Evolutionary conservation across 1,284 basidiomycete species (phyloP).

Genomic region (Cryptococcus maquisensis): DNA sequence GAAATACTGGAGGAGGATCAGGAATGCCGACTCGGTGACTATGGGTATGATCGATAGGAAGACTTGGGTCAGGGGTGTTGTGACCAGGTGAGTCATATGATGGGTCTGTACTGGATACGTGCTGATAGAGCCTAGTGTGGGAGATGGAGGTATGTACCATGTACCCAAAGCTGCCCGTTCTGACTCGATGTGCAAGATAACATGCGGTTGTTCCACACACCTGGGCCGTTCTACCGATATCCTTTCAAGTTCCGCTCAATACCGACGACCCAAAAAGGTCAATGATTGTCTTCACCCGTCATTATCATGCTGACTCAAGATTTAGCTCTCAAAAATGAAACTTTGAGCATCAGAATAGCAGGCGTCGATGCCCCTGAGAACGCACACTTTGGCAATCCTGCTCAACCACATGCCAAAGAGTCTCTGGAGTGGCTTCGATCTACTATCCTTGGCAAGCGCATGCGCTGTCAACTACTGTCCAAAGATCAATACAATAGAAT

Average conservation of each 20-base stretch:
- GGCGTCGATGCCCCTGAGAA: conserved; percentile 86
- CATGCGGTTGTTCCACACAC: conserved; percentile 70
- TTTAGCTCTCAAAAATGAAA: conserved; percentile 66
- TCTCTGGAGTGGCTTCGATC: conserved; percentile 66
- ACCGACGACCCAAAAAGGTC: conserved; percentile 62
- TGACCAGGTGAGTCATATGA: conserved; percentile 59
- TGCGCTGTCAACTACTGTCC: conserved; percentile 59
- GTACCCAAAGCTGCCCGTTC: neutral
- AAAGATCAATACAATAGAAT: conserved; percentile 78
- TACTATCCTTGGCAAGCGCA: conserved; percentile 53
- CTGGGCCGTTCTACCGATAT: conserved; percentile 65
- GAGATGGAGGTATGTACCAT: conserved; percentile 56
- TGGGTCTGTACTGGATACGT: neutral
- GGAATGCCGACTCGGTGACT: conserved; percentile 62
- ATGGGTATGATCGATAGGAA: conserved; percentile 56
- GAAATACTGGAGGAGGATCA: conserved; percentile 60
- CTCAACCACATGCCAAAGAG: conserved; percentile 67
- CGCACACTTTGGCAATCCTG: conserved; percentile 71
- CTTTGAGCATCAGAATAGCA: conserved; percentile 76
- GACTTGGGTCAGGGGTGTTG: conserved; percentile 65
- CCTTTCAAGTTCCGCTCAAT: conserved; percentile 65
- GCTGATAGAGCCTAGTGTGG: conserved; percentile 57
- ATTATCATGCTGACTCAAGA: neutral
- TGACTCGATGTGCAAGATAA: conserved; percentile 49
- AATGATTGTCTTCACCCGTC: conserved; percentile 1